phyloP scores from a whole-genome alignment of 2,329 filamentous ascomycete species.

The Phyllachora maydis region DNA sequence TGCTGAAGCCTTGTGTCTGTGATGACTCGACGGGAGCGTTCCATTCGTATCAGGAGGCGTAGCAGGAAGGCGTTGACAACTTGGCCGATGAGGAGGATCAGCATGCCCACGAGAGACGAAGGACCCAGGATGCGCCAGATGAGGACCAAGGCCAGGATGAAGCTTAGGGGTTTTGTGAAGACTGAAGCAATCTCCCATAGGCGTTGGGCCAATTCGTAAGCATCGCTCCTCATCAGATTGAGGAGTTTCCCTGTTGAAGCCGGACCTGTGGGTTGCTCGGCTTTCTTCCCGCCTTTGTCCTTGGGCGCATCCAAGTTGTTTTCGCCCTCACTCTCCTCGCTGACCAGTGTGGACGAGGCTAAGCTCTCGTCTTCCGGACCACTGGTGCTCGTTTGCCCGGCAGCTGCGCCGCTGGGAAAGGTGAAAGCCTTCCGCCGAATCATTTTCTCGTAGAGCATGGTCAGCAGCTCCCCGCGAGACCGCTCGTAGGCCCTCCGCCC shows the following conservation, averaged over 20 bases:
- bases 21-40: slow-evolving; percentile 47
- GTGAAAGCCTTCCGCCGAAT: slow-evolving; percentile 38
- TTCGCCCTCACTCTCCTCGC: slow-evolving; percentile 1
- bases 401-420: slow-evolving; percentile 10
- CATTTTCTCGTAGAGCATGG: slow-evolving; percentile 66
- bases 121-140: slow-evolving; percentile 66
- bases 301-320: too few species aligned
- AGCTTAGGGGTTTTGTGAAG: slow-evolving; percentile 53
- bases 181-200: slow-evolving; percentile 79
- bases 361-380: slow-evolving; percentile 2
- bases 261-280: slow-evolving; percentile 25
- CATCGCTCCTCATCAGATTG: slow-evolving; percentile 66
- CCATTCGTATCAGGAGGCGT: slow-evolving; percentile 42
- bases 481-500: slow-evolving; percentile 69
- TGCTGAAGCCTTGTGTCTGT: slow-evolving; percentile 65
- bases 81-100: slow-evolving; percentile 50
- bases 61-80: slow-evolving; percentile 48
- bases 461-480: slow-evolving; percentile 68
- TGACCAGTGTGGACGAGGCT: slow-evolving; percentile 5
- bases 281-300: too few species aligned
- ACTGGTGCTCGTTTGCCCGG: slow-evolving; percentile 1
- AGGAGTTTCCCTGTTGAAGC: slow-evolving; percentile 82
- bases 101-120: slow-evolving; percentile 53
- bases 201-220: slow-evolving; percentile 61
- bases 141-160: slow-evolving; percentile 53